Base-by-base conservation (phyloP, 352 stramenopile genomes). In the Pythium monospermum region DNA sequence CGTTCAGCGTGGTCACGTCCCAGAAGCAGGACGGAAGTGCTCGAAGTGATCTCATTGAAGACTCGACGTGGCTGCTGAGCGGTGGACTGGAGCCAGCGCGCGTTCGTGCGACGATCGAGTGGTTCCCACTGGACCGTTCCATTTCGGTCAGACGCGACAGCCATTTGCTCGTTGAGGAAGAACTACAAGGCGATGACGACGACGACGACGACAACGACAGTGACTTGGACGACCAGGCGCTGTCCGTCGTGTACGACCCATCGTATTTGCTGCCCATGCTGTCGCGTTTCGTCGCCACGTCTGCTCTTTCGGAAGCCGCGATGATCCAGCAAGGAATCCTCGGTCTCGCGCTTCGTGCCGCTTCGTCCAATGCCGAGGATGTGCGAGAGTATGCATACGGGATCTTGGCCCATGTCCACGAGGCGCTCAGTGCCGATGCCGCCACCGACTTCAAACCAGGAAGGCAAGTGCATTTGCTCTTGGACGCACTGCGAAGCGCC, bases 261-360 rank as follows among this genome's bases (percentile, higher is more conserved):
- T 76, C 79, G 15, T 89, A 83, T 56, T 59, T 94, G 6, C 42
- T 93, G 6, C 79, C 84, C 8, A 83, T 91, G 74, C 56, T 94
- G 13, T 65, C 82, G 25, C 71, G 85, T 27, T 88, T 87, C 16
- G 71, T 91, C n/a, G 76, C 79, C 7, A 83, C 77, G 1, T 91
- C 82, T 2, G 62, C 83, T 18, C 61, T 92, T 11, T 55, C 73
- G 0, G 75, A 89, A 25, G 50, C 51, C 3, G 66, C 67, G 2
- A 56, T 91, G 13, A 70, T 91, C 10, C 74, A 89, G 49, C 82
- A 89, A 58, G 80, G 82, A 16, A 61, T 93, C 13, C 37, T 93
- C 12, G 77, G 80, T 1, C 35, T 90, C 25, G 79, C 80, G 0
- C 60, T 94, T 42, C 82, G 84, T 44, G 82, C 74, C 8, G 79